Base-by-base conservation (phyloP, 257 asterid species). In the Solanum sejunctum region DNA sequence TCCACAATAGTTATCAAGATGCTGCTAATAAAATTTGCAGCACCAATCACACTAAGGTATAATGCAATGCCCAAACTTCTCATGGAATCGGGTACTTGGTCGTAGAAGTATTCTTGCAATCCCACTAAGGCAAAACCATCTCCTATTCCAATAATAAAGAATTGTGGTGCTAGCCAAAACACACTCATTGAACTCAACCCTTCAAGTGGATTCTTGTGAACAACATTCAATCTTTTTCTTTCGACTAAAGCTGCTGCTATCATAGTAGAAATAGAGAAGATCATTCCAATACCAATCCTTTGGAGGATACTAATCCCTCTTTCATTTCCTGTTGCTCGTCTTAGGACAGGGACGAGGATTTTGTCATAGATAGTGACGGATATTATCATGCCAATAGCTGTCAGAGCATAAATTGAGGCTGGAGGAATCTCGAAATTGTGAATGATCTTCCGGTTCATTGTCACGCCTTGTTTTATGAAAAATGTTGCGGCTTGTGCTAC, bases 161-260 rank as follows among this genome's bases (percentile, higher is more conserved):
- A 97, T 60, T 97, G 98, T 0, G 99, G 99, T 1, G 92, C 94
- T 43, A 97, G 87, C 99, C 99, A 97, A 54, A 94, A 93, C 20
- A 95, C 95, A n/a, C 95, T 95, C 97, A 95, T 94, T 13, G 96
- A 89, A 43, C n/a, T 21, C 7, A 95, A 89, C 0, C 92, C 89
- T 4, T 80, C 18, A 0, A 72, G 0, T 3, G 90, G 89, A 56
- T 86, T 82, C 57, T 61, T 49, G 18, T 20, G 70, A 17, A 87
- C 93, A 0, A 86, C 9, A 7, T 55, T 54, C 1, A 91, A 89
- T 23, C 97, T 81, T 57, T 89, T 89, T 23, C 89, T 83, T 84
- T 95, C 99, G 0, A 94, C 95, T 63, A 93, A 8, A 1, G 97
- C 95, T n/a, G 99, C 97, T 13, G 85, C 88, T 0, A 89, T 86